phyloP scores from a whole-genome alignment of 805 yeast species.

The Lipomyces mesembrius region DNA sequence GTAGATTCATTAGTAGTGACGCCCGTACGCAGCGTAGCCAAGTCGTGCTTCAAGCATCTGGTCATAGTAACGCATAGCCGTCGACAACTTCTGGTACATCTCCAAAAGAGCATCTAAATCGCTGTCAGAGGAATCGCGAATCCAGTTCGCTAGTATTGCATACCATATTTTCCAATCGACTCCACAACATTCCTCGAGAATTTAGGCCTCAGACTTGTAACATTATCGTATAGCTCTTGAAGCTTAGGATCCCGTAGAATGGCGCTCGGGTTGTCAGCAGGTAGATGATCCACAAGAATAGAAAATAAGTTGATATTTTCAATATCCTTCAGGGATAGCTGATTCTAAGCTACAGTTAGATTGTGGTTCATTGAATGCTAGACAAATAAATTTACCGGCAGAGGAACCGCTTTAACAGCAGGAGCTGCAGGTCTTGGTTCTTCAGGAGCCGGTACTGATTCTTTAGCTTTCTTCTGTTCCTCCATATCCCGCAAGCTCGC shows the following conservation, averaged over 20 bases:
- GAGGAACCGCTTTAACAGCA: neutral
- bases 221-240: constrained; percentile 61
- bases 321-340: constrained; percentile 65
- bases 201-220: constrained; percentile 69
- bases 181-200: constrained; percentile 62
- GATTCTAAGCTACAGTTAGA: constrained; percentile 4
- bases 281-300: constrained; percentile 61
- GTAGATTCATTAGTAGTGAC: constrained; percentile 1
- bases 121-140: constrained; percentile 8
- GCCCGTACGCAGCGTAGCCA: constrained; percentile 20
- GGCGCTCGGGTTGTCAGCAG: constrained; percentile 53
- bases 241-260: constrained; percentile 56
- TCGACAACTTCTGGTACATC: constrained; percentile 76
- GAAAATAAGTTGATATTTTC: constrained; percentile 71
- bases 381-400: neutral
- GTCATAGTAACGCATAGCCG: constrained; percentile 77
- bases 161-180: constrained; percentile 61
- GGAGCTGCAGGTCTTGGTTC: constrained; percentile 11
- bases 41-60: constrained; percentile 60
- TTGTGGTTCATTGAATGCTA: neutral
- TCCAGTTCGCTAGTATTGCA: neutral
- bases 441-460: constrained; percentile 36
- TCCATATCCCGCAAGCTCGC: constrained; percentile 83
- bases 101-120: constrained; percentile 58
- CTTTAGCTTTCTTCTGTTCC: constrained; percentile 41